Evolutionary conservation across 2,329 filamentous ascomycete species (phyloP).

Genomic region (Exophiala phaeomuriformis): DNA sequence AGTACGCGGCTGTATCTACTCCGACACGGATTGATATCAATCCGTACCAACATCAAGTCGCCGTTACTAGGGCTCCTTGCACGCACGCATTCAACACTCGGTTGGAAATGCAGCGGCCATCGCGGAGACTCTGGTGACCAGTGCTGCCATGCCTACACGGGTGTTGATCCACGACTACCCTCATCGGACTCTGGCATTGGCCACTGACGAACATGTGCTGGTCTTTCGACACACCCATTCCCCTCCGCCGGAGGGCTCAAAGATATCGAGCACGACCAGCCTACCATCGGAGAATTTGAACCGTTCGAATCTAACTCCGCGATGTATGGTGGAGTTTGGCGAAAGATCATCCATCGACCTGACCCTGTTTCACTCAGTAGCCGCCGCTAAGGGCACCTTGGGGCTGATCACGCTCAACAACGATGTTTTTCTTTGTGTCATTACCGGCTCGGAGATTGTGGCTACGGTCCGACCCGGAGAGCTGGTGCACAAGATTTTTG

Average conservation of each 20-base stretch:
- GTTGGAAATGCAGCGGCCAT: constrained; percentile 6
- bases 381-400: constrained; percentile 75
- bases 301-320: constrained; percentile 34
- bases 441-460: constrained; percentile 69
- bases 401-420: constrained; percentile 75
- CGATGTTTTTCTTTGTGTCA: constrained; percentile 86
- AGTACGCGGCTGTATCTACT: too few species aligned
- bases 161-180: constrained; percentile 81
- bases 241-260: constrained; percentile 46
- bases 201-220: constrained; percentile 69
- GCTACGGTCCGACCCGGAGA: constrained; percentile 80
- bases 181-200: constrained; percentile 78
- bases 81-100: background rate
- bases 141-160: constrained; percentile 54
- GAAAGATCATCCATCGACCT: constrained; percentile 58
- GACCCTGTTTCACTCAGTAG: constrained; percentile 68
- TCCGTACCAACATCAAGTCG: background rate
- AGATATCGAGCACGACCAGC: constrained; percentile 34
- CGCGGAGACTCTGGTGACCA: constrained; percentile 6
- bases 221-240: constrained; percentile 70
- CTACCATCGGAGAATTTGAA: constrained; percentile 20
- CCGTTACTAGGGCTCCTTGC: background rate
- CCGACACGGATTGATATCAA: too few species aligned
- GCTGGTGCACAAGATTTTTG: constrained; percentile 77
- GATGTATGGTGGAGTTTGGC: constrained; percentile 85